Evolutionary conservation across 495 filamentous ascomycete species (phyloP).

Genomic region (Evernia prunastri): DNA sequence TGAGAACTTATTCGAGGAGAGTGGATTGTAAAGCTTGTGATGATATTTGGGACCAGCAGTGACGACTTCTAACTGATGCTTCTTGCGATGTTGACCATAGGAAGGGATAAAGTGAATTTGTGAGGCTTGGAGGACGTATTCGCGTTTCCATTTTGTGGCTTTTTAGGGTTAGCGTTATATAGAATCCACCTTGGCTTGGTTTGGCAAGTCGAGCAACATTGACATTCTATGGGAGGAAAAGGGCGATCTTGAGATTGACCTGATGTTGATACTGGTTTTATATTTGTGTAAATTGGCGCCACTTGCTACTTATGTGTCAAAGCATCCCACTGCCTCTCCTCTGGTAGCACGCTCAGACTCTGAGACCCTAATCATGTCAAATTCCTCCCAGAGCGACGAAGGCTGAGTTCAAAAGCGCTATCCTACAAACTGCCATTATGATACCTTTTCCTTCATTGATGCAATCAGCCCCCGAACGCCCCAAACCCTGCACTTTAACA

Average conservation of each 20-base stretch:
- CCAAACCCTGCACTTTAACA: not conserved
- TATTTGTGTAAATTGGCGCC: not conserved
- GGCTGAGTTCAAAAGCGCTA: not conserved
- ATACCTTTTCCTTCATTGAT: not conserved
- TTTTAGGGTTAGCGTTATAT: not conserved
- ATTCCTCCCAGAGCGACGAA: not conserved
- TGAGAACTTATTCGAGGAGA: slow-evolving; percentile 12
- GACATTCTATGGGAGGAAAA: not conserved
- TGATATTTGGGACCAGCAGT: not conserved
- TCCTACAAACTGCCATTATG: not conserved
- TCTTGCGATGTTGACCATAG: not conserved
- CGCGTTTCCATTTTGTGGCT: slow-evolving; percentile 1
- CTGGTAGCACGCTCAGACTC: not conserved
- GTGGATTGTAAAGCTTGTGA: not conserved
- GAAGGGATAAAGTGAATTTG: not conserved
- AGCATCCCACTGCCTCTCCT: not conserved
- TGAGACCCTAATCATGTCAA: not conserved
- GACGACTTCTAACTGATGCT: not conserved
- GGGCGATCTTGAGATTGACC: not conserved
- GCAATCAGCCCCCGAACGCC: not conserved
- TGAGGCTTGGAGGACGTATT: not conserved
- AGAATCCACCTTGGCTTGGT: not conserved
- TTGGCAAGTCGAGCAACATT: not conserved
- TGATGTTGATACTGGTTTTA: not conserved
- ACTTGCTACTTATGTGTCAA: too few relatives aligned